Conservation (phyloP, 345 rosid species). For the Kernera saxatilis region DNA sequence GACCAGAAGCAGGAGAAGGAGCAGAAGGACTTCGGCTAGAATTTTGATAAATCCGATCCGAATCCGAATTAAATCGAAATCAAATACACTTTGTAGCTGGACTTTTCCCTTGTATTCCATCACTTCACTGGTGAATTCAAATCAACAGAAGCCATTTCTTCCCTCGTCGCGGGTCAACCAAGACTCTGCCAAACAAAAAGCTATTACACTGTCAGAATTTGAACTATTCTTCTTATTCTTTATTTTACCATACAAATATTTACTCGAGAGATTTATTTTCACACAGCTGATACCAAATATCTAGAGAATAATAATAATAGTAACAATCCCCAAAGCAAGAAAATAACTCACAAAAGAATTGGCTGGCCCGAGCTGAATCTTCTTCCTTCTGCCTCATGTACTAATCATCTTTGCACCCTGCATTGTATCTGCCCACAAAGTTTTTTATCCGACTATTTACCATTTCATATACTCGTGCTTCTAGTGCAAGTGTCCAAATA, state of each 20-base stretch:
- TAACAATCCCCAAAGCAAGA: neutral
- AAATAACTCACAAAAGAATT: neutral
- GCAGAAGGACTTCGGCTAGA: too few relatives aligned
- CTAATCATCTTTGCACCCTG: slow-evolving; percentile 11
- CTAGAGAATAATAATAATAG: neutral
- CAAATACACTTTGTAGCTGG: too few relatives aligned
- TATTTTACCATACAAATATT: neutral
- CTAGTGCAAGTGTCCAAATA: neutral
- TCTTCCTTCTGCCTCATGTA: slow-evolving; percentile 8
- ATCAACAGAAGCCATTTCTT: too few relatives aligned
- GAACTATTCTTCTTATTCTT: neutral
- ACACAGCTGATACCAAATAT: slow-evolving; percentile 1
- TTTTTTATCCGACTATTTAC: neutral
- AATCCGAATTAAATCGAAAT: too few relatives aligned
- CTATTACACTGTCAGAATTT: neutral
- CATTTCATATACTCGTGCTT: neutral
- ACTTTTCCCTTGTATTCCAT: too few relatives aligned
- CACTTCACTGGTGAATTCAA: too few relatives aligned
- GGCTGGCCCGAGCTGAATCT: neutral
- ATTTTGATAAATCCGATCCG: too few relatives aligned
- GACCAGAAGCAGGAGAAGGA: neutral
- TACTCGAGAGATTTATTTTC: neutral
- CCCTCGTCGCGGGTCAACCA: too few relatives aligned
- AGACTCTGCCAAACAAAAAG: neutral
- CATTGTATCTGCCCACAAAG: neutral